Evolutionary conservation across 345 rosid genomes (phyloP).

Genomic region (Atalantia buxifolia): DNA sequence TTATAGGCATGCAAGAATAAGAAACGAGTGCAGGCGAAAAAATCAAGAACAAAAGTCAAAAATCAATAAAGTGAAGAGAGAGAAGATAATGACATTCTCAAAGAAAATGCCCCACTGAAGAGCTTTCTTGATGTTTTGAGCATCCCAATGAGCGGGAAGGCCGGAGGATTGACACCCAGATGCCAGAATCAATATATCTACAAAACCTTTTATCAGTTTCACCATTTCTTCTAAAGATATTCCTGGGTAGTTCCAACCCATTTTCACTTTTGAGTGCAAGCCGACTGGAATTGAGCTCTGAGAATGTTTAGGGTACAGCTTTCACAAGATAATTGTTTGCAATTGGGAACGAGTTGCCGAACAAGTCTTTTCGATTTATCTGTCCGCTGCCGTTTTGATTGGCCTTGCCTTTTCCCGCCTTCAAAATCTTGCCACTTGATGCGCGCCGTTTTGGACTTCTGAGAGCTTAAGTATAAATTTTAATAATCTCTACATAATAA

Average conservation of each 20-base stretch:
- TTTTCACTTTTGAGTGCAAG: background rate
- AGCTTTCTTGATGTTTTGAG: conserved; percentile 51
- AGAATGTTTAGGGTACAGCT: background rate
- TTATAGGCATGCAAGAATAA: background rate
- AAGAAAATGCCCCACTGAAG: conserved; percentile 78
- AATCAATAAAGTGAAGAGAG: background rate
- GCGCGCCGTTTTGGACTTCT: background rate
- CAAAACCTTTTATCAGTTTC: conserved; percentile 69
- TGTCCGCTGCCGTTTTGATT: background rate
- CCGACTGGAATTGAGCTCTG: background rate
- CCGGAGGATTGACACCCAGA: conserved; percentile 86
- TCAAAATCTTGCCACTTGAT: background rate
- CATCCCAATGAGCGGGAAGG: conserved; percentile 63
- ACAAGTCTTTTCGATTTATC: background rate
- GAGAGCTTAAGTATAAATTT: too few species aligned
- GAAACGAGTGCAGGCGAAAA: background rate
- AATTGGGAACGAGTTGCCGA: too few species aligned
- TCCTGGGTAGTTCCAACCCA: conserved; percentile 74
- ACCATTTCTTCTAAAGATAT: conserved; percentile 50
- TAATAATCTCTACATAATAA: too few species aligned
- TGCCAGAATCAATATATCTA: conserved; percentile 66
- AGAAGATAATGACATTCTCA: conserved; percentile 46
- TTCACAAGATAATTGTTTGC: too few species aligned
- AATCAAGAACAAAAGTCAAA: background rate
- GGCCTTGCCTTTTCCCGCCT: background rate